Evolutionary conservation across 805 yeast genomes (phyloP), one percentile per base, ranked within the genome.

Genomic region (Ogataea thermomethanolica): DNA sequence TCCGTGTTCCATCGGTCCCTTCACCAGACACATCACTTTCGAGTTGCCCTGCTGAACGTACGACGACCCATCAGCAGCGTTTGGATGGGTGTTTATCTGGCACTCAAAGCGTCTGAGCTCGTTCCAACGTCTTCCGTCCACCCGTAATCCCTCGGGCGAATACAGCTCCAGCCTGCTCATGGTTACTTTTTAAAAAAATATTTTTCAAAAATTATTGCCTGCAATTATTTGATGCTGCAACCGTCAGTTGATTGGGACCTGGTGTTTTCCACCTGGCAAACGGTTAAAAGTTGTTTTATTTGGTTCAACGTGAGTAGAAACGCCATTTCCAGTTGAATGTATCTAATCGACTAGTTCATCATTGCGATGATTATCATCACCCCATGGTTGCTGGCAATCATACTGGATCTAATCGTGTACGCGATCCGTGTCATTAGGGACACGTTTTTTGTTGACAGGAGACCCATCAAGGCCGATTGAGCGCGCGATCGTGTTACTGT

Each of bases 111-210:
- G 73, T 35, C 98, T 79, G 31, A 90, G 71, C 61, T 93, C 99
- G 55, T 91, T 88, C 89, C 93, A 89, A 47, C 99, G 74, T 53
- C 99, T 78, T 2, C 99, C 99, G 60, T 93, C 98, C 10, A 83
- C 69, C 49, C 99, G 72, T 33, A 93, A 72, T 4, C 99, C 99
- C 64, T 93, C 98, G 6, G 96, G 96, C 0, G 97, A 90, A 58
- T 86, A 91, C 32, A 93, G 64, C 68, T 93, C 99, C 52, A 79
- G 64, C 40, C 85, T 49, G 28, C 61, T 57, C 64, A 59, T 59
- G 20, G 20, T 17, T 4, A 17, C 20, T 17, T 17, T 17, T 17
- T 17, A 17, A 17, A 5, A 17, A 17, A 17, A 17, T 17, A 17
- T 17, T 20, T 24, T 37, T 12, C 27, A 28, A 17, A 15, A 28